A percentile compares a stretch with the other conserved stretches of the same genome.
Evolutionary conservation across 306 rosid genomes (phyloP).

Genomic region (Cucurbita pepo): DNA sequence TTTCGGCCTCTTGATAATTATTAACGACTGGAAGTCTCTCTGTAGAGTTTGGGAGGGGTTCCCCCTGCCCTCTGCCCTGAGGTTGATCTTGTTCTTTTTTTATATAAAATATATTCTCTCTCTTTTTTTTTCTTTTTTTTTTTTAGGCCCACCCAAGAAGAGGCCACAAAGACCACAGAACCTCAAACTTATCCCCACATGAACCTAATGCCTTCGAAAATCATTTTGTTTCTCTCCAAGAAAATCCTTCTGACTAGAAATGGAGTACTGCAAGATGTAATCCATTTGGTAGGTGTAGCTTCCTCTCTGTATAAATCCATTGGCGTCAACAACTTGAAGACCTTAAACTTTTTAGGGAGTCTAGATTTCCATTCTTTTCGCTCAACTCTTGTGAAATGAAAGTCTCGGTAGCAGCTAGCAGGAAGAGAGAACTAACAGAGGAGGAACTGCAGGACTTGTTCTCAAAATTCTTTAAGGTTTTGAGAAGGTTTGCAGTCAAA

Average conservation of each 20-base stretch:
- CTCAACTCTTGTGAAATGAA: neutral
- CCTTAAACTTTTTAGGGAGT: neutral
- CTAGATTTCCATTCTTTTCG: neutral
- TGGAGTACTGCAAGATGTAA: neutral
- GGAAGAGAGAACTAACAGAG: neutral
- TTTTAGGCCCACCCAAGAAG: neutral
- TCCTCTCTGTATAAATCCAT: neutral
- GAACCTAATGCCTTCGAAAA: neutral
- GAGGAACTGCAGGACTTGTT: neutral
- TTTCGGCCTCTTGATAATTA: neutral
- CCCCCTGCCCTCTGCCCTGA: neutral
- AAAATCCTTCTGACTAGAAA: neutral
- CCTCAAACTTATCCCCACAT: neutral
- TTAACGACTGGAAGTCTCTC: neutral
- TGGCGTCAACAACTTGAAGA: neutral
- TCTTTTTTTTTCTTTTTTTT: too few species aligned
- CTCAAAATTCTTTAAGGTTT: neutral
- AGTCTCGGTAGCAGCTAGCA: neutral
- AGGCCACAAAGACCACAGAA: neutral
- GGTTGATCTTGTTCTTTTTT: too few species aligned
- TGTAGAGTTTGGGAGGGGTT: neutral
- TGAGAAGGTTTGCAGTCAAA: neutral
- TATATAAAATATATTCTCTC: too few species aligned
- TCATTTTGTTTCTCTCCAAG: neutral
- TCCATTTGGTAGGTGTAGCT: neutral